Conservation (phyloP, 2,329 filamentous ascomycete species). For the Cytospora paraplurivora region DNA sequence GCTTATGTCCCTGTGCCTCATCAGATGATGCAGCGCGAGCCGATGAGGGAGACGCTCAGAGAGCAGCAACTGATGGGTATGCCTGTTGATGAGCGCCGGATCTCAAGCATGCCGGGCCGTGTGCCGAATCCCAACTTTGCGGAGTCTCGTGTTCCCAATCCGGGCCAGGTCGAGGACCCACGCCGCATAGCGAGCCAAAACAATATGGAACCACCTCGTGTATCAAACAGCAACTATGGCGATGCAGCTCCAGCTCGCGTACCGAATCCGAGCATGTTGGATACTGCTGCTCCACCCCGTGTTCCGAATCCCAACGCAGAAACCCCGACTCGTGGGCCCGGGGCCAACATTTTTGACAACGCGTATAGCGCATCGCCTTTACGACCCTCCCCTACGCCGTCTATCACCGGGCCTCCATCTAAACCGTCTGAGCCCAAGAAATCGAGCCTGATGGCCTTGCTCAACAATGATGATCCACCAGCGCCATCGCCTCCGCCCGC, state of each 20-base stretch:
- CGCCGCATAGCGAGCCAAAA: slow-evolving; percentile 23
- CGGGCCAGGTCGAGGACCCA: slow-evolving; percentile 19
- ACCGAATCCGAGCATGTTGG: slow-evolving; percentile 25
- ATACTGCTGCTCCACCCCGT: slow-evolving; percentile 20
- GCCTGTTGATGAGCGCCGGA: slow-evolving; percentile 41
- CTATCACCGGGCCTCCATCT: slow-evolving; percentile 44
- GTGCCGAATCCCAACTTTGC: slow-evolving; percentile 33
- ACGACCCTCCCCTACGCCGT: slow-evolving; percentile 40
- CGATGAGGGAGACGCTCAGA: slow-evolving; percentile 13
- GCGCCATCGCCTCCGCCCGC: slow-evolving; percentile 46
- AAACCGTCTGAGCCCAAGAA: slow-evolving; percentile 58
- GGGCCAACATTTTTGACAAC: slow-evolving; percentile 32
- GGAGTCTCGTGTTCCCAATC: slow-evolving; percentile 18
- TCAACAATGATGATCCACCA: slow-evolving; percentile 59
- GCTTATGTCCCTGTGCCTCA: slow-evolving; percentile 36
- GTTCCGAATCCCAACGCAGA: slow-evolving; percentile 27
- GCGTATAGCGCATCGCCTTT: slow-evolving; percentile 25
- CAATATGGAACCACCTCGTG: slow-evolving; percentile 21
- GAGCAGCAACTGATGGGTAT: slow-evolving; percentile 35
- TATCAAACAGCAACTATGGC: slow-evolving; percentile 22
- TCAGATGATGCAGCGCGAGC: slow-evolving; percentile 24
- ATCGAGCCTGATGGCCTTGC: slow-evolving; percentile 63
- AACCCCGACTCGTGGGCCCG: slow-evolving; percentile 21
- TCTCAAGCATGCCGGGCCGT: slow-evolving; percentile 43
- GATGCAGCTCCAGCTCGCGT: slow-evolving; percentile 19